Conservation (phyloP, 208 protist genomes). For the Vickermania spadyakhi region DNA sequence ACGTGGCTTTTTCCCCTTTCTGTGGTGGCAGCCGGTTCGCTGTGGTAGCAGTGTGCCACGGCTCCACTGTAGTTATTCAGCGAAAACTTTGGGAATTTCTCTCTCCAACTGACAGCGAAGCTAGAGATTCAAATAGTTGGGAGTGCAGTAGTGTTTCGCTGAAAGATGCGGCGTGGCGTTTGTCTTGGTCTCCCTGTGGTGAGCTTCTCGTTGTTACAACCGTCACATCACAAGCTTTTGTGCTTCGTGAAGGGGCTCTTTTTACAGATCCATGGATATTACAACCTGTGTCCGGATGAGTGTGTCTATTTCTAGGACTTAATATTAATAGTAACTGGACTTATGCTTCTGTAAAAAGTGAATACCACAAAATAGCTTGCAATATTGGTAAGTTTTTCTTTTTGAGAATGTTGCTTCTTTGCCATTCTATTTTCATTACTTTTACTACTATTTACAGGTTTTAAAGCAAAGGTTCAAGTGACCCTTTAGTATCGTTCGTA, state of each 20-base stretch:
- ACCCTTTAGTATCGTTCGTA: too few species aligned
- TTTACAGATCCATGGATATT: constrained; percentile 71
- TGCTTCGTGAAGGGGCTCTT: constrained; percentile 49
- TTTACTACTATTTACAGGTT: too few species aligned
- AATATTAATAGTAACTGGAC: too few species aligned
- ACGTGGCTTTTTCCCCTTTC: constrained; percentile 68
- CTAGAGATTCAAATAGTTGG: too few species aligned
- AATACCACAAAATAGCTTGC: too few species aligned
- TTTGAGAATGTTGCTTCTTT: too few species aligned
- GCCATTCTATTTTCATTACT: too few species aligned
- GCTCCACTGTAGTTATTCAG: constrained; percentile 63
- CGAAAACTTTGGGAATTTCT: constrained; percentile 73
- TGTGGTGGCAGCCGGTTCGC: constrained; percentile 41
- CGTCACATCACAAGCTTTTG: constrained; percentile 48
- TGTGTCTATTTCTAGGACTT: too few species aligned
- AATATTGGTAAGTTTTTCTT: too few species aligned
- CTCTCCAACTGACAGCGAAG: too few species aligned
- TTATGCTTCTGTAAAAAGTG: too few species aligned
- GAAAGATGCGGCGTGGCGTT: constrained; percentile 62
- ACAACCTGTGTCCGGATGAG: neutral
- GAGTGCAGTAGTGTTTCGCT: constrained; percentile 55
- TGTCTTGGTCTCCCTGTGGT: constrained; percentile 68
- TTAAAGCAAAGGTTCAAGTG: too few species aligned
- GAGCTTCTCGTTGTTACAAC: constrained; percentile 72
- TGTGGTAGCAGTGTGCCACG: constrained; percentile 52